Conservation (phyloP, 257 asterid species). For the Nicotiana tabacum region DNA sequence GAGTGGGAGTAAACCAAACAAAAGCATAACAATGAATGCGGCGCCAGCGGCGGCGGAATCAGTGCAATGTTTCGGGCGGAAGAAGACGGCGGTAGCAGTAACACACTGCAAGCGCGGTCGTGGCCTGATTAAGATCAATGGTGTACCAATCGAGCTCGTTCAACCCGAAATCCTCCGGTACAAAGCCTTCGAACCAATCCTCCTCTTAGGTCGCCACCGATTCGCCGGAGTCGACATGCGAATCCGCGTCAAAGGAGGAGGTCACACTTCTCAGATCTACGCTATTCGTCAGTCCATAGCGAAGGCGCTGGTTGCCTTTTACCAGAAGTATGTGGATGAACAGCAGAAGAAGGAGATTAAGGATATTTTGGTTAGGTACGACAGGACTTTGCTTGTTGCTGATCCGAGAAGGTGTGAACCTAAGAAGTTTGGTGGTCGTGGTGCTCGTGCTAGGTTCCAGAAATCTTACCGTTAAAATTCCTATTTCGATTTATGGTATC, state of each 20-base stretch:
- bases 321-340: constrained; percentile 8
- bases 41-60: constrained; percentile 7
- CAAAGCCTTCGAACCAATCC: constrained; percentile 6
- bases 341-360: not conserved
- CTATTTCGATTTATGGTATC: not conserved
- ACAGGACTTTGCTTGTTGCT: constrained; percentile 10
- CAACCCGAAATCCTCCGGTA: constrained; percentile 1
- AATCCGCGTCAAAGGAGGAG: constrained; percentile 5
- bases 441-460: constrained; percentile 14
- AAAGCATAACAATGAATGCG: not conserved
- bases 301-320: not conserved
- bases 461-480: constrained; percentile 2
- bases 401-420: constrained; percentile 12
- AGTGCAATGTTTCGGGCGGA: constrained; percentile 4
- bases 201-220: not conserved
- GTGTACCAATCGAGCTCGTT: constrained; percentile 2
- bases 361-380: not conserved
- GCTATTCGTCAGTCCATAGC: constrained; percentile 3
- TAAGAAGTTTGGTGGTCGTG: constrained; percentile 14
- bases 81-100: constrained; percentile 3
- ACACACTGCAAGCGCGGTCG: constrained; percentile 12
- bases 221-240: constrained; percentile 9
- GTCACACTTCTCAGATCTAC: constrained; percentile 9
- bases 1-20: not conserved
- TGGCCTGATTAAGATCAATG: constrained; percentile 1